Conservation (phyloP, 2,329 filamentous ascomycete genomes). For the Beauveria australis region DNA sequence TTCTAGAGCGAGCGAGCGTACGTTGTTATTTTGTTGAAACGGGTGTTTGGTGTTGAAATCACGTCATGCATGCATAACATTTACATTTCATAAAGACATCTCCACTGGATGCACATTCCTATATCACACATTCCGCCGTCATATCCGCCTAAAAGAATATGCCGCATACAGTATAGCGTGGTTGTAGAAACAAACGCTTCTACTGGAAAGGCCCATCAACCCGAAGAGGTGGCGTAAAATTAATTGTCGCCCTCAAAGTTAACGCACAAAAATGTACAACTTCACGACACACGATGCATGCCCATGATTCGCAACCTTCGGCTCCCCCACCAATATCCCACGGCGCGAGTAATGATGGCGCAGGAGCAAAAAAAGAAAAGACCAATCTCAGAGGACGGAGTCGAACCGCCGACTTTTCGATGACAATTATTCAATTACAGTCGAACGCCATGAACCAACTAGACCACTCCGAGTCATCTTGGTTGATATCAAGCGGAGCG, state of each 20-base stretch:
- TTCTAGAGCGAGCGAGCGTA: too few species aligned
- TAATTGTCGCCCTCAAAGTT: too few species aligned
- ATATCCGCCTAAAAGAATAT: not conserved
- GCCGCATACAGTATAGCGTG: not conserved
- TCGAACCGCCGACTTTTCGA: constrained; percentile 22
- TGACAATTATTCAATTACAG: constrained; percentile 18
- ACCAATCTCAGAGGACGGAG: constrained; percentile 18
- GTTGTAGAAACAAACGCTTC: too few species aligned
- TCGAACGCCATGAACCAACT: constrained; percentile 21
- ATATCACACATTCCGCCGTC: not conserved
- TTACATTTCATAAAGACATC: not conserved
- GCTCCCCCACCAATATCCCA: not conserved
- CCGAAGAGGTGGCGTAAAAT: too few species aligned
- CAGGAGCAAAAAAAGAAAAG: not conserved
- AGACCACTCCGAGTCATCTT: constrained; percentile 19
- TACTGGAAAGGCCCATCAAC: too few species aligned
- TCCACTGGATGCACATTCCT: not conserved
- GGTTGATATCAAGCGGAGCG: not conserved
- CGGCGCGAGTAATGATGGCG: not conserved
- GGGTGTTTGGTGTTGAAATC: not conserved
- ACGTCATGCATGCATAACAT: not conserved
- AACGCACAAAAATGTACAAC: too few species aligned
- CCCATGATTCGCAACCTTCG: not conserved
- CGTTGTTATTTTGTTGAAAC: not conserved
- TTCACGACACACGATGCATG: not conserved